Conservation (phyloP, 164 flowering plant species). For the Tetrastigma voinierianum region DNA sequence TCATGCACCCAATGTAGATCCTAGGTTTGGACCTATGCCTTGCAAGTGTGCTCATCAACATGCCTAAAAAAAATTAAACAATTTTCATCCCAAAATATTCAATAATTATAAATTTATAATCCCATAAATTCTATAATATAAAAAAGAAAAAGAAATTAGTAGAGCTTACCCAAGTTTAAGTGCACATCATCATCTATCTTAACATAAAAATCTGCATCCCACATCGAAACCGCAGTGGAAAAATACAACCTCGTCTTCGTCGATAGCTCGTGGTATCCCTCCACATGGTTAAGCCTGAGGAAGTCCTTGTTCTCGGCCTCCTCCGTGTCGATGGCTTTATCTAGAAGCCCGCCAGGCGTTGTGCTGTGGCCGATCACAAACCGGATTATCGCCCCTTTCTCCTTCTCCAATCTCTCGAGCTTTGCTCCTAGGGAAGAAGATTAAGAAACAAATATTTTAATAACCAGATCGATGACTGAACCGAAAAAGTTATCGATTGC, state of each 20-base stretch:
- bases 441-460: no score
- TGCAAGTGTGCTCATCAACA: conserved; percentile 46
- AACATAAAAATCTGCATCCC: conserved; percentile 88
- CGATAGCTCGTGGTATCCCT: conserved; percentile 85
- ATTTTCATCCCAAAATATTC: no score
- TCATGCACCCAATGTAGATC: conserved; percentile 87
- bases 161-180: conserved; percentile 51
- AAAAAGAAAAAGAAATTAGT: no score
- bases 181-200: conserved; percentile 93
- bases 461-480: no score
- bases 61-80: conserved; percentile 35
- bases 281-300: conserved; percentile 67
- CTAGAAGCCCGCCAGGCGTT: conserved; percentile 60
- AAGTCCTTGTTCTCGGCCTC: conserved; percentile 64
- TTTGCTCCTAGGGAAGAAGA: conserved; percentile 41
- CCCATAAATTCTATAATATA: no score
- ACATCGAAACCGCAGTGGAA: conserved; percentile 56
- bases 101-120: no score
- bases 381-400: conserved; percentile 71
- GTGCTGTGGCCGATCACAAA: conserved; percentile 86
- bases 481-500: no score
- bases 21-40: conserved; percentile 51
- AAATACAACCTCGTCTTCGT: conserved; percentile 73
- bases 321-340: conserved; percentile 62
- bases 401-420: conserved; percentile 63